Evolutionary conservation across 2,329 filamentous ascomycete genomes (phyloP).

Genomic region (Ophiostoma quercus): DNA sequence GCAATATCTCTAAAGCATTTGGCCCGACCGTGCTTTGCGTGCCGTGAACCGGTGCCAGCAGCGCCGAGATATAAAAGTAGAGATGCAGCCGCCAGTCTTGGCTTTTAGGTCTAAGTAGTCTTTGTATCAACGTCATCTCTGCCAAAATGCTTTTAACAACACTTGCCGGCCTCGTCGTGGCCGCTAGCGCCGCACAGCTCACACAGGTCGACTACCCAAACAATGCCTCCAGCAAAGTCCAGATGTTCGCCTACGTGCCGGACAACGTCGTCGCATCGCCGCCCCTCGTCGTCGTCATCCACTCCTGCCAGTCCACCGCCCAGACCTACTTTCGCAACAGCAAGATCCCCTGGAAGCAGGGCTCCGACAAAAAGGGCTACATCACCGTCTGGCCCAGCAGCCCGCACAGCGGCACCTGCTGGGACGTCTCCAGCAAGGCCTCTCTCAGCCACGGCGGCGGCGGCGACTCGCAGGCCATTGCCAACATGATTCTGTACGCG

Average conservation of each 20-base stretch:
- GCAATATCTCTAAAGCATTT: background rate
- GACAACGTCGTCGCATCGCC: constrained; percentile 36
- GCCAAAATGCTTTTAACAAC: background rate
- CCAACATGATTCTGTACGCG: too few species aligned
- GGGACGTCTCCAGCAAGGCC: too few species aligned
- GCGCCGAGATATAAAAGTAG: background rate
- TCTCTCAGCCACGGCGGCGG: too few species aligned
- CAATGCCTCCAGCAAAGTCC: constrained; percentile 35
- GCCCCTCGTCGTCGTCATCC: constrained; percentile 37
- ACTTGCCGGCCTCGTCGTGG: background rate
- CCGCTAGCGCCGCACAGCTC: background rate
- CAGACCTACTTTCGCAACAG: constrained; percentile 36
- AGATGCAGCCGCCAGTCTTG: background rate
- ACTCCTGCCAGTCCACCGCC: constrained; percentile 38
- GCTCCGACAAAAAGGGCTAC: too few species aligned
- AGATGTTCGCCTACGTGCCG: constrained; percentile 38
- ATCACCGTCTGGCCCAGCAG: too few species aligned
- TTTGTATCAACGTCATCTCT: background rate
- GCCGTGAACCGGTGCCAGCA: background rate
- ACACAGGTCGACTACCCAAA: constrained; percentile 36
- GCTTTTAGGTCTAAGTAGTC: too few species aligned
- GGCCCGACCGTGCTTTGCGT: background rate
- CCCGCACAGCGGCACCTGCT: too few species aligned
- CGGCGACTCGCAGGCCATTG: too few species aligned
- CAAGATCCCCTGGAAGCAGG: too few species aligned